Percentiles rank a stretch among this genome's conserved stretches.
Conservation (phyloP, 805 yeast species). For the Wickerhamiella vanderwaltii region DNA sequence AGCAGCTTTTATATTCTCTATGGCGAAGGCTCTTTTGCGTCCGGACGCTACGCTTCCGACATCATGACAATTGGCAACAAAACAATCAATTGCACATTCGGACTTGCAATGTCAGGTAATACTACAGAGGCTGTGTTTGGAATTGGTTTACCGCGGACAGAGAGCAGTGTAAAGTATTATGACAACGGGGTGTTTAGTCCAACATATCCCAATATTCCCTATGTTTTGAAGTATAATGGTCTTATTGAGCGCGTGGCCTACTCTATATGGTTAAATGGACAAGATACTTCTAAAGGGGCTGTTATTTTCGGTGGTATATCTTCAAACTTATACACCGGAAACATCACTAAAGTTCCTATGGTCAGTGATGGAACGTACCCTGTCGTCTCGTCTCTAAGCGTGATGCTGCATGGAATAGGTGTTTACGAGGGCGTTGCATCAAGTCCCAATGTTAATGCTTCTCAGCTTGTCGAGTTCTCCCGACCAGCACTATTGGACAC, state of each 20-base stretch:
- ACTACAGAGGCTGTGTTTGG: background rate
- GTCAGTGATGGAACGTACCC: too few relatives aligned
- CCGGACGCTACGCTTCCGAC: background rate
- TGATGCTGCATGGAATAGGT: background rate
- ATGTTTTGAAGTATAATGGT: conserved; percentile 30
- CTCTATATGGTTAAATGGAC: conserved; percentile 34
- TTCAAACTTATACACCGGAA: conserved; percentile 44
- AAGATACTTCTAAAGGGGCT: conserved; percentile 13
- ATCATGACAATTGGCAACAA: background rate
- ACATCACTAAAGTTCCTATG: conserved; percentile 26
- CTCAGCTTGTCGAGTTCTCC: too few relatives aligned
- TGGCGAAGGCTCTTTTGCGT: background rate
- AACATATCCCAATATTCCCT: conserved; percentile 26
- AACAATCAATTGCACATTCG: background rate
- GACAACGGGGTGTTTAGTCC: too few relatives aligned
- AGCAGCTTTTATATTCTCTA: background rate
- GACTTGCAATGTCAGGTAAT: background rate
- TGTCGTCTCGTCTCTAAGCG: background rate
- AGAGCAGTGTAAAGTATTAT: too few relatives aligned
- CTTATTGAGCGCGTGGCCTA: conserved; percentile 32
- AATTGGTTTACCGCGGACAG: too few relatives aligned
- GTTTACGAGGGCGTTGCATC: too few relatives aligned
- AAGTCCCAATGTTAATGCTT: too few relatives aligned
- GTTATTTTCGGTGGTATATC: conserved; percentile 62
- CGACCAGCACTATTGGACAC: too few relatives aligned